Conservation (phyloP, 768 basidiomycete species). For the Pleurotus giganteus region DNA sequence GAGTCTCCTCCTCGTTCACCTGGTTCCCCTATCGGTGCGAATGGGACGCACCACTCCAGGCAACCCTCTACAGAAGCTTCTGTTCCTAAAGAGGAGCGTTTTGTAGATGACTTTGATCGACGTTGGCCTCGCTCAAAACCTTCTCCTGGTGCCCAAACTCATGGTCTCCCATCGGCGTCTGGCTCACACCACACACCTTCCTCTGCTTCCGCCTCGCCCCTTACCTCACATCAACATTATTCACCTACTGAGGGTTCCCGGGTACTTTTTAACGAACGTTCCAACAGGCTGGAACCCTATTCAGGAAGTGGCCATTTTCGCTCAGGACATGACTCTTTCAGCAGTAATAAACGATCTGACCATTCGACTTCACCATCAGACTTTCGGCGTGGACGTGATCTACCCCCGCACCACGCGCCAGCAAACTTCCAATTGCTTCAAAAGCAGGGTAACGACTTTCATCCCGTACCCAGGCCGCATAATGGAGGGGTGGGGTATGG, state of each 20-base stretch:
- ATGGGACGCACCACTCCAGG: conserved; percentile 17
- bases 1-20: conserved; percentile 30
- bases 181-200: conserved; percentile 16
- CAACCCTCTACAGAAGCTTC: conserved; percentile 33
- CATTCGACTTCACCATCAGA: conserved; percentile 35
- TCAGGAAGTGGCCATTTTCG: conserved; percentile 36
- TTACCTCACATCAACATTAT: conserved; percentile 32
- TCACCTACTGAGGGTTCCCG: conserved; percentile 61
- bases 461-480: neutral
- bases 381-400: conserved; percentile 43
- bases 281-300: conserved; percentile 87
- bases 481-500: conserved; percentile 11
- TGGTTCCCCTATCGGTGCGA: conserved; percentile 19
- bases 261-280: conserved; percentile 93
- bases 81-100: conserved; percentile 83
- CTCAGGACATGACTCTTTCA: conserved; percentile 34
- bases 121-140: conserved; percentile 84
- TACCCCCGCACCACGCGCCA: conserved; percentile 35
- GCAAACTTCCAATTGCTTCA: conserved; percentile 58
- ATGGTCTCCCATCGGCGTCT: conserved; percentile 35
- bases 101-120: conserved; percentile 92
- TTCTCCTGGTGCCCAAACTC: conserved; percentile 41
- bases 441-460: conserved; percentile 40
- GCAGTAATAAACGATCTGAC: conserved; percentile 46
- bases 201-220: conserved; percentile 30